phyloP scores from a whole-genome alignment of 768 basidiomycete genomes.

The Lactifluus pinguis region DNA sequence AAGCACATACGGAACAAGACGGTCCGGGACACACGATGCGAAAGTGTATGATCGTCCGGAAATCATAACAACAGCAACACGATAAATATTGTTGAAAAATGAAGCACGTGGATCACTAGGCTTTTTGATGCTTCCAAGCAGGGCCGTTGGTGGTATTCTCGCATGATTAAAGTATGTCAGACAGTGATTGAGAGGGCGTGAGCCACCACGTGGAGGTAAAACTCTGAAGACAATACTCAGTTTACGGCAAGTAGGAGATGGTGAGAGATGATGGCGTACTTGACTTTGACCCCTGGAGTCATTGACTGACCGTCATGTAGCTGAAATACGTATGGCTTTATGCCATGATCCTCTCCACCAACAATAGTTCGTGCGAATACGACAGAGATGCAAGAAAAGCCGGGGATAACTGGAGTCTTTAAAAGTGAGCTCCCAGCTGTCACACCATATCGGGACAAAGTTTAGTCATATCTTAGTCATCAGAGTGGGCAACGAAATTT shows the following conservation, averaged over 20 bases:
- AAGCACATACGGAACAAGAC: too few relatives aligned
- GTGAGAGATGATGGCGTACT: conserved; percentile 16
- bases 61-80: too few relatives aligned
- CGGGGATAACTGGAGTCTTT: conserved; percentile 24
- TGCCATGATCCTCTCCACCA: conserved; percentile 28
- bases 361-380: conserved; percentile 35
- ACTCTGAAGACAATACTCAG: background rate
- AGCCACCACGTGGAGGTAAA: conserved; percentile 16
- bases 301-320: conserved; percentile 33
- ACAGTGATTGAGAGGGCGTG: conserved; percentile 29
- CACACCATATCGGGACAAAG: too few relatives aligned
- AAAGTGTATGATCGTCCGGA: too few relatives aligned
- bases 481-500: too few relatives aligned
- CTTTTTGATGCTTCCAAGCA: conserved; percentile 20
- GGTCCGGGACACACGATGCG: too few relatives aligned
- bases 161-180: conserved; percentile 27
- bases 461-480: too few relatives aligned
- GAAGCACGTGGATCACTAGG: conserved; percentile 9
- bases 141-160: conserved; percentile 22
- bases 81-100: conserved; percentile 20
- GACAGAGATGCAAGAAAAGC: conserved; percentile 30
- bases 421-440: too few relatives aligned
- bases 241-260: background rate
- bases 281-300: conserved; percentile 28
- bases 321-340: conserved; percentile 33